Evolutionary conservation across 2,329 filamentous ascomycete species (phyloP), one percentile per base, ranked within the genome.

Genomic region (Ophiostoma ulmi): DNA sequence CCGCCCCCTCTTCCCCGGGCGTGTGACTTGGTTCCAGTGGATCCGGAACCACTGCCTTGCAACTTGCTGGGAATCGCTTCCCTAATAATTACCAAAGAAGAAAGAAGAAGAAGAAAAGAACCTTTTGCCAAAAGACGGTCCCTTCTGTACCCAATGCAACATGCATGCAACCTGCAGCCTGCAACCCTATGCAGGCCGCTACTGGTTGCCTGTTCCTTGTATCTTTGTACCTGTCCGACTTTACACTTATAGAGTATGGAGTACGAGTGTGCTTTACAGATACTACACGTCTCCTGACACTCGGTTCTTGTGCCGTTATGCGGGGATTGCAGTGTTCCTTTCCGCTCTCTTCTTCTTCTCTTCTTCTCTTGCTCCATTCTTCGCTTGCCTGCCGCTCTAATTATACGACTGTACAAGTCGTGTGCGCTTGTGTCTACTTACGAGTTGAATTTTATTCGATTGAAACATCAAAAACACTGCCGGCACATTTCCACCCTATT

Each of bases 11-110:
- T 69, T 64, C 55, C 39, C 31, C 58, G 58, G 38, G 38, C 68
- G 58, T 69, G 68, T 69, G 68, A 69, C 68, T 58, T 69, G 58
- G 39, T 20, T 17, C 68, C 39, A 41, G 67, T 68, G 67, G 48
- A 68, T 22, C 67, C 48, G 36, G 63, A 35, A 64, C 61, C 61
- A 36, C 61, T 13, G 58, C 58, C 61, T 64, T 39, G 63, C 61
- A 64, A 20, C 31, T 20, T 64, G 31, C 35, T 63, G 58, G 58
- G 58, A 63, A 17, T 63, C 26, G 58, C 31, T 38, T 64, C 17
- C 36, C n/a, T 22, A 13, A 22, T 39, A 31, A 22, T 39, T 39
- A 39, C 10, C 63, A 65, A 39, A 22, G 63, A 65, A 65, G 63
- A 39, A 39, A n/a, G 63, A 39, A 22, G 35, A 39, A 22, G 35